phyloP scores from a whole-genome alignment of 139 green algal species.

The Edaphochlamys debaryana region DNA sequence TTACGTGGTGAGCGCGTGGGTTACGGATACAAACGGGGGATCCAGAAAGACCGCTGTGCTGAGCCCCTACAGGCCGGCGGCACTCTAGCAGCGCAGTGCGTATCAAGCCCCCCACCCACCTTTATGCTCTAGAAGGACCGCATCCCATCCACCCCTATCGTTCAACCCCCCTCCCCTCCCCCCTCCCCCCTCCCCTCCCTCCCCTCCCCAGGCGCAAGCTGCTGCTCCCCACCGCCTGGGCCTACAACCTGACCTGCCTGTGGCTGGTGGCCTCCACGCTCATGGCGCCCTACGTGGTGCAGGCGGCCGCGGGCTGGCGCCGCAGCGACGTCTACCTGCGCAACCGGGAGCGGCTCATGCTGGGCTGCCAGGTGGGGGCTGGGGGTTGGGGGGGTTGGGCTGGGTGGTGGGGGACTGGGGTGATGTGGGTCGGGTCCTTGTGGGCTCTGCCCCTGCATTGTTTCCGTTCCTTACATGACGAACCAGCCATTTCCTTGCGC shows the following conservation, averaged over 20 bases:
- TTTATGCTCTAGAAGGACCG: no score
- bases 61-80: no score
- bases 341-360: background rate
- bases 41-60: no score
- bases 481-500: background rate
- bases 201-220: constrained; percentile 23
- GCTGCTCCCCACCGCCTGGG: background rate
- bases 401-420: no score
- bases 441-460: no score
- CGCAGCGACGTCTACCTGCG: background rate
- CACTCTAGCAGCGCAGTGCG: no score
- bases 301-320: background rate
- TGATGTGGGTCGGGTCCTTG: no score
- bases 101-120: no score
- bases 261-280: constrained; percentile 16
- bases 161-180: background rate
- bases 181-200: no score
- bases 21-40: background rate
- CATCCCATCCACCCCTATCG: no score
- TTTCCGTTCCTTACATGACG: no score
- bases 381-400: background rate
- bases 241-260: constrained; percentile 20
- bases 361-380: constrained; percentile 3
- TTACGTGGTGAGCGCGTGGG: constrained; percentile 13
- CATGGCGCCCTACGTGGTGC: constrained; percentile 4